Conservation (phyloP, 2,329 filamentous ascomycete species). For the Byssoonygena ceratinophila region DNA sequence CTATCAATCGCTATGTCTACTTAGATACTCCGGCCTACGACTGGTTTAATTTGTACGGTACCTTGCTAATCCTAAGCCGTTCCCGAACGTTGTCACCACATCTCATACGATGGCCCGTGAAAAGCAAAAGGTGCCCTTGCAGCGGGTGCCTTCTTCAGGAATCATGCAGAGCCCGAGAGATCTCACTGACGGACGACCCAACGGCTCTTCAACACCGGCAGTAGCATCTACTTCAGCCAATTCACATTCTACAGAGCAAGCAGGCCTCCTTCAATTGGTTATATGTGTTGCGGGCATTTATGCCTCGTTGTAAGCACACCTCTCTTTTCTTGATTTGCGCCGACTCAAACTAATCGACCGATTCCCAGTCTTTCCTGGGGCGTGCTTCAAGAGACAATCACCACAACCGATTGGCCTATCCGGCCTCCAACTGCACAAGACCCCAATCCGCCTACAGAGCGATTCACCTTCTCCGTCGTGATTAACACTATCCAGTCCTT, state of each 20-base stretch:
- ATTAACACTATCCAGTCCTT: conserved; percentile 91
- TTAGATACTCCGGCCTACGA: neutral
- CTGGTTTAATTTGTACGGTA: too few species aligned
- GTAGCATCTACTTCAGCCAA: conserved; percentile 18
- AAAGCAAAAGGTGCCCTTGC: conserved; percentile 56
- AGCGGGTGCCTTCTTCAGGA: conserved; percentile 57
- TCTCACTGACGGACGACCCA: conserved; percentile 25
- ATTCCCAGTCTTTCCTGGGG: conserved; percentile 73
- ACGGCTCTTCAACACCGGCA: conserved; percentile 23
- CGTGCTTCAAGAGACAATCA: conserved; percentile 92
- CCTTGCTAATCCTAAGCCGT: too few species aligned
- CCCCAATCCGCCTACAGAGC: conserved; percentile 43
- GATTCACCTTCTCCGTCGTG: conserved; percentile 89
- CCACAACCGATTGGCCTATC: conserved; percentile 74
- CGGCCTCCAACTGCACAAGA: conserved; percentile 38
- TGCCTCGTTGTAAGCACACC: conserved; percentile 69
- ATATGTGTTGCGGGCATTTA: conserved; percentile 94
- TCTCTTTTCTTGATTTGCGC: neutral
- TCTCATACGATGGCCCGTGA: conserved; percentile 52
- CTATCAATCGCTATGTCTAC: too few species aligned
- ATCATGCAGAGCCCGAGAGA: conserved; percentile 41
- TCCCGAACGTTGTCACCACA: too few species aligned
- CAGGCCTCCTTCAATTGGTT: conserved; percentile 63
- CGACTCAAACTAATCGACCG: neutral
- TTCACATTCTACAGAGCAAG: conserved; percentile 28